These are phyloP conservation scores for Aspergillus biplanus DNA, from an alignment of 495 filamentous ascomycete species.

Conservation along the genomic window DNA sequence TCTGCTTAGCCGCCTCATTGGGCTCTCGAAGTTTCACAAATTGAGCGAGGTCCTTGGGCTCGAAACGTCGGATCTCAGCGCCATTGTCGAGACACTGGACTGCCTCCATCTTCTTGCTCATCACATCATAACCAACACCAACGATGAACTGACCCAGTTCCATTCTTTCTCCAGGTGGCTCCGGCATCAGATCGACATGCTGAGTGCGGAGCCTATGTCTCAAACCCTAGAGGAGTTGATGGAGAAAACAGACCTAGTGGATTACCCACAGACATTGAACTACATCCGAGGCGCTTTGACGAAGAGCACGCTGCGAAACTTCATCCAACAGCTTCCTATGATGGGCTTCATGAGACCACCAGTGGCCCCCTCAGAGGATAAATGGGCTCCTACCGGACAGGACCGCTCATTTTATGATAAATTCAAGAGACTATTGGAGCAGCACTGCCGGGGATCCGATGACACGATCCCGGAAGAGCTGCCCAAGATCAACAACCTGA, in stretches of 20 bases:
- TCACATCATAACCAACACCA: conserved; percentile 68
- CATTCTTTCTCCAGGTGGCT: conserved; percentile 82
- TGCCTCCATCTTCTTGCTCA: conserved; percentile 75
- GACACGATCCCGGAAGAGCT: conserved; percentile 36
- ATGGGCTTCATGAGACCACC: conserved; percentile 38
- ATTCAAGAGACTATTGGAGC: conserved; percentile 44
- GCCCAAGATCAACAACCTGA: conserved; percentile 58
- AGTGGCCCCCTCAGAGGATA: conserved; percentile 29
- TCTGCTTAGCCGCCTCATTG: conserved; percentile 81
- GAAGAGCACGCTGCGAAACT: conserved; percentile 48
- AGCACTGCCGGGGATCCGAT: conserved; percentile 32
- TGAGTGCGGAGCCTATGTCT: conserved; percentile 48
- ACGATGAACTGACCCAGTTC: conserved; percentile 81
- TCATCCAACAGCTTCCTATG: conserved; percentile 49
- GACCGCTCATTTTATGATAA: conserved; percentile 52
- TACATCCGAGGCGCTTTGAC: conserved; percentile 57
- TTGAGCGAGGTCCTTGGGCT: conserved; percentile 68
- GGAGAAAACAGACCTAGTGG: conserved; percentile 49
- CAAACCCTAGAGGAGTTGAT: conserved; percentile 50
- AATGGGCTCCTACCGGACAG: conserved; percentile 45
- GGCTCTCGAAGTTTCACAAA: conserved; percentile 79
- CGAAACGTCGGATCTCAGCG: conserved; percentile 59
- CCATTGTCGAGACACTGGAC: conserved; percentile 69
- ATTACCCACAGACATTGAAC: conserved; percentile 51
- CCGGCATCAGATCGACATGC: conserved; percentile 75